A percentile compares a stretch with the other conserved stretches of the same genome.
Conservation (phyloP, 257 asterid genomes). For the Solanum chiquidenum region DNA sequence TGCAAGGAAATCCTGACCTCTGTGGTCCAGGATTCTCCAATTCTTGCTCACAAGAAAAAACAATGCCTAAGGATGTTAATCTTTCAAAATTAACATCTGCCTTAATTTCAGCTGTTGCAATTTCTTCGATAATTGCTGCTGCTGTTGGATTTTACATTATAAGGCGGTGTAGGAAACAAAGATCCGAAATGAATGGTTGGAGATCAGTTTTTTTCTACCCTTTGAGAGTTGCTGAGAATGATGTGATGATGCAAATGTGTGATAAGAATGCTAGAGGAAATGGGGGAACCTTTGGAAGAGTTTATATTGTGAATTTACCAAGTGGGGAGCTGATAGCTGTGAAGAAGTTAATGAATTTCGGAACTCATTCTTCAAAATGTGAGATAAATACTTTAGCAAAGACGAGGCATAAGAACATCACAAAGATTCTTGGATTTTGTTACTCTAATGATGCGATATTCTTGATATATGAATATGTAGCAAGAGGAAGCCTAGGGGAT, state of each 20-base stretch:
- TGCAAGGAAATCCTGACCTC: constrained; percentile 70
- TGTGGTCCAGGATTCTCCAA: constrained; percentile 69
- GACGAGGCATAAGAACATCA: constrained; percentile 65
- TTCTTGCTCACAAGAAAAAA: constrained; percentile 28
- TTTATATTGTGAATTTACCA: constrained; percentile 54
- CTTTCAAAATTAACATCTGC: constrained; percentile 37
- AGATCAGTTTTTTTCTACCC: constrained; percentile 75
- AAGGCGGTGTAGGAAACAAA: constrained; percentile 20
- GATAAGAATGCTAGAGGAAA: constrained; percentile 47
- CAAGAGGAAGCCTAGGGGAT: constrained; percentile 71
- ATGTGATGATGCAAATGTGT: constrained; percentile 53
- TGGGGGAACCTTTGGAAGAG: constrained; percentile 57
- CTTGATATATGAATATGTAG: constrained; percentile 62
- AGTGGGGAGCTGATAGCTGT: constrained; percentile 65
- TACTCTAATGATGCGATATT: constrained; percentile 44
- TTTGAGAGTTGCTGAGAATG: constrained; percentile 63
- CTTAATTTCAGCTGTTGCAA: constrained; percentile 29
- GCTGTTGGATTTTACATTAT: constrained; percentile 35
- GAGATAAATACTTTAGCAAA: constrained; percentile 71
- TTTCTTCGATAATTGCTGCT: constrained; percentile 14
- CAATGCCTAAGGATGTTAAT: constrained; percentile 9
- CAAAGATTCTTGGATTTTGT: constrained; percentile 72
- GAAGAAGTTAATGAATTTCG: constrained; percentile 42
- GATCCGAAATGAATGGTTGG: constrained; percentile 29
- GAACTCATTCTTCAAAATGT: constrained; percentile 41